phyloP scores from a whole-genome alignment of 2,329 filamentous ascomycete species.

The Stromatinia cepivora region DNA sequence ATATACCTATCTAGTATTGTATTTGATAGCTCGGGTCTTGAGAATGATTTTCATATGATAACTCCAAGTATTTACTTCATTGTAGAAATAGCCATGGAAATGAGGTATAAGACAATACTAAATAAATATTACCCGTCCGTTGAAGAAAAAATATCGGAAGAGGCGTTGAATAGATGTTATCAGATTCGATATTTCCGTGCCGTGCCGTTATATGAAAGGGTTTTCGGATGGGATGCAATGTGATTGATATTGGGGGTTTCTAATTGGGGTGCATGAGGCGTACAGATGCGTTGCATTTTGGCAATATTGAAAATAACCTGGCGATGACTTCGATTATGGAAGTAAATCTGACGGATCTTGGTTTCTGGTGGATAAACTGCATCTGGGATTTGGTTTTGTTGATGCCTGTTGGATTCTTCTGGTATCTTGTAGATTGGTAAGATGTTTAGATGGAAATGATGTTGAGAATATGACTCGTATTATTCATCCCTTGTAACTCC shows the following conservation, averaged over 20 bases:
- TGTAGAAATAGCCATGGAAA: background rate
- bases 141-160: background rate
- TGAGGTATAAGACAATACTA: background rate
- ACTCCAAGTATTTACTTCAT: too few species aligned
- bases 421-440: too few species aligned
- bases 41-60: too few species aligned
- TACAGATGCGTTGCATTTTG: background rate
- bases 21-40: too few species aligned
- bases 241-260: background rate
- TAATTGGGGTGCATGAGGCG: background rate
- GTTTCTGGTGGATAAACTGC: background rate
- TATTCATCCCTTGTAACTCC: too few species aligned
- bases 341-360: background rate
- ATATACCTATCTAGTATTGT: too few species aligned
- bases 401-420: background rate
- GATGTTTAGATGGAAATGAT: too few species aligned
- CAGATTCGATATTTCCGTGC: background rate
- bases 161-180: background rate
- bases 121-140: background rate
- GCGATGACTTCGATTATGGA: background rate
- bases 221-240: background rate
- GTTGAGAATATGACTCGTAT: too few species aligned
- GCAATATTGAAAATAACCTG: background rate
- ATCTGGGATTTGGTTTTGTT: background rate
- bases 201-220: background rate